Conservation (phyloP, 108 stramenopile genomes). For the Aurantiochytrium sp. region DNA sequence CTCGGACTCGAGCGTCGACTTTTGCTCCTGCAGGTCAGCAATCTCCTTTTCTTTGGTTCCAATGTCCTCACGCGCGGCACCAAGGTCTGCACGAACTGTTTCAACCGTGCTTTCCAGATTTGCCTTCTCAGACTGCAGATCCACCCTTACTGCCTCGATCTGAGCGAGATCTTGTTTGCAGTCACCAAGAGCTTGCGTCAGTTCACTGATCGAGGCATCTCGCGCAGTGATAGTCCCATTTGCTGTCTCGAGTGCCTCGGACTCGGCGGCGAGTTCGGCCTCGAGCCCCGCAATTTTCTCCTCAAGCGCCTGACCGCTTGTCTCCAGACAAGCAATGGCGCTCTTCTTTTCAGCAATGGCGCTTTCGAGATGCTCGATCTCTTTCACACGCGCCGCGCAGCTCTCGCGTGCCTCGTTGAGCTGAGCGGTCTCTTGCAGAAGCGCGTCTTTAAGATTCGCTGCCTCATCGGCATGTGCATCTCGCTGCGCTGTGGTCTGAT, state of each 20-base stretch:
- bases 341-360: background rate
- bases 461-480: background rate
- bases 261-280: background rate
- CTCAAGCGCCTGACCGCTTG: background rate
- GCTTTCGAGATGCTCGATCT: background rate
- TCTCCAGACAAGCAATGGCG: background rate
- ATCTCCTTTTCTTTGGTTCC: background rate
- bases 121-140: no score
- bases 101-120: no score
- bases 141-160: no score
- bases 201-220: no score
- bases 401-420: background rate
- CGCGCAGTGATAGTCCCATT: no score
- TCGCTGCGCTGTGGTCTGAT: background rate
- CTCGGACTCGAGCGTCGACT: background rate
- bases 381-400: background rate
- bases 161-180: no score
- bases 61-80: background rate
- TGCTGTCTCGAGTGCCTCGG: no score
- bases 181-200: no score
- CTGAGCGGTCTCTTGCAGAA: background rate
- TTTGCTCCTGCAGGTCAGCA: background rate
- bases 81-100: background rate
- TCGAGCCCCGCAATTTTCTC: background rate
- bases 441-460: background rate